These are phyloP conservation scores for Pinus taeda DNA, from an alignment of 75 land plant genomes.

Conservation along the genomic window DNA sequence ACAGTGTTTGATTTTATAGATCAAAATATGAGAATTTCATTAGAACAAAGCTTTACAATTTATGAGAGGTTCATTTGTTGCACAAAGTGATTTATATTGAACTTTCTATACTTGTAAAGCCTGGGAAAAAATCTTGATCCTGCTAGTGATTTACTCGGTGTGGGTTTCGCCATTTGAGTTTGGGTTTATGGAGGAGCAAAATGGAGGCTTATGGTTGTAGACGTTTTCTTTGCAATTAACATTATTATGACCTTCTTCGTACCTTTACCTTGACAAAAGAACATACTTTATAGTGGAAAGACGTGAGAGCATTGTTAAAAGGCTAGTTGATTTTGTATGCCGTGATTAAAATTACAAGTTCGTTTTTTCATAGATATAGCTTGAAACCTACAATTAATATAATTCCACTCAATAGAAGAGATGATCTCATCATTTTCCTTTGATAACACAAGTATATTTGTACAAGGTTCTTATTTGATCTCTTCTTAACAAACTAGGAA, in stretches of 20 bases:
- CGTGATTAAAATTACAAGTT: no score
- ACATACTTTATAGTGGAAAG: conserved; percentile 41
- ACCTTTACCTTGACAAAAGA: conserved; percentile 37
- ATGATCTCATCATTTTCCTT: no score
- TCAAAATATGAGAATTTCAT: no score
- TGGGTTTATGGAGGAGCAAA: conserved; percentile 23
- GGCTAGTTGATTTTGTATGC: conserved; percentile 6
- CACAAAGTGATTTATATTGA: neutral
- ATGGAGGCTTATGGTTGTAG: conserved; percentile 24
- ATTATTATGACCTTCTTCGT: conserved; percentile 56
- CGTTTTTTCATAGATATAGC: no score
- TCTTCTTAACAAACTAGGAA: conserved; percentile 43
- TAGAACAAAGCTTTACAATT: no score
- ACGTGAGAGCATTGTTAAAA: conserved; percentile 24
- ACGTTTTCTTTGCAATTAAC: conserved; percentile 48
- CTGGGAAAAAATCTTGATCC: no score
- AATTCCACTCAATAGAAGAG: no score
- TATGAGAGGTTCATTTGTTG: neutral
- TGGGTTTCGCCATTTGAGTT: conserved; percentile 25
- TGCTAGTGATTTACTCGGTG: no score
- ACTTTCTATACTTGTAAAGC: neutral
- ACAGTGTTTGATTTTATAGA: no score
- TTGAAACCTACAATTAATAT: no score
- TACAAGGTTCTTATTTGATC: conserved; percentile 46
- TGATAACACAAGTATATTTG: conserved; percentile 18